phyloP scores from a whole-genome alignment of 345 rosid species.

The Syzygium aromaticum region DNA sequence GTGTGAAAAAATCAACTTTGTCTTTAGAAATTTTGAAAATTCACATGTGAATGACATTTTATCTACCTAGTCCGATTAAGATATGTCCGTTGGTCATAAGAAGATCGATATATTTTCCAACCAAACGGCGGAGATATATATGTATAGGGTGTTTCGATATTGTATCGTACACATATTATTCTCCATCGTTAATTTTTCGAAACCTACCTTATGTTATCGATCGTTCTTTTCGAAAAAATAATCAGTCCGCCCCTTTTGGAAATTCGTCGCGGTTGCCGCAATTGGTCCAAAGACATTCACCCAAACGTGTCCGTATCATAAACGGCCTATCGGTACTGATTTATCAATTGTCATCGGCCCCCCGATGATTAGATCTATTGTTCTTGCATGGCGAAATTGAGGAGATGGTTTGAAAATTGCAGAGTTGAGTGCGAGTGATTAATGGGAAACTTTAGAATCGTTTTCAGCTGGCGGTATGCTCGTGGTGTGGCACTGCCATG shows the following conservation, averaged over 20 bases:
- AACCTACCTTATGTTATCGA: rapidly evolving
- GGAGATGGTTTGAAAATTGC: too few relatives aligned
- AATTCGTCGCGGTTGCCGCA: not conserved
- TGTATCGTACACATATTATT: not conserved
- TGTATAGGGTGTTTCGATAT: not conserved
- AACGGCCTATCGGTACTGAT: not conserved
- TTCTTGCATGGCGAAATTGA: too few relatives aligned
- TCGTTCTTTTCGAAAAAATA: rapidly evolving
- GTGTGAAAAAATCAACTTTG: rapidly evolving
- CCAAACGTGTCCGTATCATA: not conserved
- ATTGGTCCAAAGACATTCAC: not conserved
- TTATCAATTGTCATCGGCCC: rapidly evolving
- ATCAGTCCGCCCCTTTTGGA: not conserved
- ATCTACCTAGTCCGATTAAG: too few relatives aligned
- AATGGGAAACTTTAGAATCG: not conserved
- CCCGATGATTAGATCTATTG: not conserved
- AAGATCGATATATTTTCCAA: not conserved
- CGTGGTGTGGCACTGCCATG: rapidly evolving
- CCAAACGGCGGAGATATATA: not conserved
- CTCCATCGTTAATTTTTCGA: too few relatives aligned
- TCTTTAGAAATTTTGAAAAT: not conserved
- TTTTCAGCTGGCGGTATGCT: rapidly evolving
- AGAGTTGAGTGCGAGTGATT: not conserved
- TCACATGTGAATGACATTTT: rapidly evolving
- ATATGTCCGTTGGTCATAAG: not conserved